Evolutionary conservation across 768 basidiomycete species (phyloP).

Genomic region (Amanita rubescens): DNA sequence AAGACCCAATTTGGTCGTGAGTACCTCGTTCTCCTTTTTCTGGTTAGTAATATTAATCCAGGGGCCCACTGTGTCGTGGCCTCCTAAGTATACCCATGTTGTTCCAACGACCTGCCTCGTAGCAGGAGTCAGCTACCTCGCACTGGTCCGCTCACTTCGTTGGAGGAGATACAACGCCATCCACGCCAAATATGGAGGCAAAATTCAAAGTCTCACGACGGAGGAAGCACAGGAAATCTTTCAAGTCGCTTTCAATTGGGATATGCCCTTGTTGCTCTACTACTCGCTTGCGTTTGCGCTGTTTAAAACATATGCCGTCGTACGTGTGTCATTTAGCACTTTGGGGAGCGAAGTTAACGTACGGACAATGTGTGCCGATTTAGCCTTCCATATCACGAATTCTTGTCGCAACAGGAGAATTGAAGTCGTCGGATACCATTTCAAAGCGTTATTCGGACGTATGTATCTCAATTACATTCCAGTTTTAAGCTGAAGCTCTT

Average conservation of each 20-base stretch:
- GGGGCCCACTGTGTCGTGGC: no score
- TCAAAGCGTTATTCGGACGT: conserved; percentile 44
- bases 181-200: conserved; percentile 29
- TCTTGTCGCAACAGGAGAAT: conserved; percentile 32
- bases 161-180: conserved; percentile 36
- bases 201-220: conserved; percentile 26
- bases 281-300: conserved; percentile 40
- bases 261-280: conserved; percentile 37
- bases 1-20: no score
- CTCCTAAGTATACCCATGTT: no score
- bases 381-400: conserved; percentile 42
- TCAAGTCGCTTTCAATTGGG: conserved; percentile 26
- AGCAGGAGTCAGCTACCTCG: conserved; percentile 15
- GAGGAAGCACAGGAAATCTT: conserved; percentile 40
- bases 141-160: conserved; percentile 29
- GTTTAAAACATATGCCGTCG: conserved; percentile 47
- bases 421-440: conserved; percentile 26
- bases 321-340: conserved; percentile 15
- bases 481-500: not conserved
- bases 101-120: not conserved
- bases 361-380: not conserved
- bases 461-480: conserved; percentile 13
- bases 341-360: not conserved
- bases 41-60: no score
- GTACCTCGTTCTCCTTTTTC: no score